phyloP scores from a whole-genome alignment of 2,329 filamentous ascomycete species.

The Didymella exigua region DNA sequence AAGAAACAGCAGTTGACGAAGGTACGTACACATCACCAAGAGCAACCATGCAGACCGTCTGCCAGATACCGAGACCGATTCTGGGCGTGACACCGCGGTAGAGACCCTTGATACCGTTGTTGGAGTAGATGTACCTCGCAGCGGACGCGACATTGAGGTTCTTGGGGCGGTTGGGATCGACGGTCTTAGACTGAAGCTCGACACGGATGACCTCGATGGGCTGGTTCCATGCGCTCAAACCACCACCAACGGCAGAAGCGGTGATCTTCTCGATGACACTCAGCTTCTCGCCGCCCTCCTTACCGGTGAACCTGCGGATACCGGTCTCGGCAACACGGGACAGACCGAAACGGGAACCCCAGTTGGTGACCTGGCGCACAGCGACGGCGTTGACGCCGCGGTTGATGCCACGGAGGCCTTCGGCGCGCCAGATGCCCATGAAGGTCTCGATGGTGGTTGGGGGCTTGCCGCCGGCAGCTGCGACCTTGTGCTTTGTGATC shows the following conservation, averaged over 20 bases:
- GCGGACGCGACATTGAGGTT: constrained; percentile 95
- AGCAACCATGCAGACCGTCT: constrained; percentile 99
- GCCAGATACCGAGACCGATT: constrained; percentile 96
- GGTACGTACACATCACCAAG: constrained; percentile 89
- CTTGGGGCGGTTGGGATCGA: constrained; percentile 96
- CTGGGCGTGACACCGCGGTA: constrained; percentile 95
- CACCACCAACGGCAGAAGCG: constrained; percentile 86
- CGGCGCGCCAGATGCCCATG: constrained; percentile 93
- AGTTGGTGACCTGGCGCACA: constrained; percentile 99
- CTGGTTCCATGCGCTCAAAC: constrained; percentile 97
- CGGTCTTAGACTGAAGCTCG: constrained; percentile 99
- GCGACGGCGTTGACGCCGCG: constrained; percentile 98
- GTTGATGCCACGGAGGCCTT: constrained; percentile 96
- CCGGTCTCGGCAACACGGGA: constrained; percentile 88
- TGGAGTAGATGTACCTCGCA: constrained; percentile 82
- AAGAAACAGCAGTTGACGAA: neutral
- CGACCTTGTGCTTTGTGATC: constrained; percentile 98
- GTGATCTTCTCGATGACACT: constrained; percentile 83
- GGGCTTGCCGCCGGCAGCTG: constrained; percentile 79
- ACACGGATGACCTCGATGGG: constrained; percentile 99
- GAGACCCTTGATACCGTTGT: constrained; percentile 86
- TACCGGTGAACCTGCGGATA: constrained; percentile 78
- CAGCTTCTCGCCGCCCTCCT: constrained; percentile 80
- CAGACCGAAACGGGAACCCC: constrained; percentile 94
- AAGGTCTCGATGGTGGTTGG: constrained; percentile 94